These are phyloP conservation scores for Pestalotiopsis sp. DNA, from an alignment of 2,329 filamentous ascomycete genomes.

Conservation along the genomic window DNA sequence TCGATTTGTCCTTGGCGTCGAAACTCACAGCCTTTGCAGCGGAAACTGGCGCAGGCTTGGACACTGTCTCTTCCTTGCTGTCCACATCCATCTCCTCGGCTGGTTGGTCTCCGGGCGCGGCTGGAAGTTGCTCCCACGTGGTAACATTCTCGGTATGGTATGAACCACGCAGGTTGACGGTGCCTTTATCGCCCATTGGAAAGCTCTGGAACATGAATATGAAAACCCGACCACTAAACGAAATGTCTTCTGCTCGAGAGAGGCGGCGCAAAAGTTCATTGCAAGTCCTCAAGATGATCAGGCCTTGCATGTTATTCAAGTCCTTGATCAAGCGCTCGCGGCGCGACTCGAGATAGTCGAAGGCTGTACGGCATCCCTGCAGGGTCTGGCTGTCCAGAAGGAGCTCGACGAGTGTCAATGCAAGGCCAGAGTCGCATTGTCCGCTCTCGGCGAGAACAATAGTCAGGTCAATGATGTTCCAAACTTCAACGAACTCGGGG, in stretches of 20 bases:
- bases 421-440: constrained; percentile 73
- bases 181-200: constrained; percentile 92
- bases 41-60: constrained; percentile 22
- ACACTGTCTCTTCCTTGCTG: constrained; percentile 29
- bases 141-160: constrained; percentile 96
- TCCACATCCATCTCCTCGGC: constrained; percentile 69
- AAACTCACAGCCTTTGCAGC: constrained; percentile 45
- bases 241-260: constrained; percentile 94
- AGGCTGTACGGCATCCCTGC: constrained; percentile 83
- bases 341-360: constrained; percentile 92
- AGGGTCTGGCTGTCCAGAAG: constrained; percentile 95
- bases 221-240: constrained; percentile 96
- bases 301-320: constrained; percentile 78
- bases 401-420: constrained; percentile 92
- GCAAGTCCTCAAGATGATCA: constrained; percentile 89
- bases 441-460: constrained; percentile 82
- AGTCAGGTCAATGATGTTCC: constrained; percentile 93
- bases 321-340: constrained; percentile 82
- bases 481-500: constrained; percentile 77
- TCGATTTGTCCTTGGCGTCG: constrained; percentile 40
- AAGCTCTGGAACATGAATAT: constrained; percentile 98
- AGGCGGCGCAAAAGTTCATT: constrained; percentile 92
- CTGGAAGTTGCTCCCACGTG: constrained; percentile 65
- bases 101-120: constrained; percentile 31
- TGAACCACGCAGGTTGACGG: constrained; percentile 92